Conservation (phyloP, 352 stramenopile species). For the Phytophthora podocarpi region DNA sequence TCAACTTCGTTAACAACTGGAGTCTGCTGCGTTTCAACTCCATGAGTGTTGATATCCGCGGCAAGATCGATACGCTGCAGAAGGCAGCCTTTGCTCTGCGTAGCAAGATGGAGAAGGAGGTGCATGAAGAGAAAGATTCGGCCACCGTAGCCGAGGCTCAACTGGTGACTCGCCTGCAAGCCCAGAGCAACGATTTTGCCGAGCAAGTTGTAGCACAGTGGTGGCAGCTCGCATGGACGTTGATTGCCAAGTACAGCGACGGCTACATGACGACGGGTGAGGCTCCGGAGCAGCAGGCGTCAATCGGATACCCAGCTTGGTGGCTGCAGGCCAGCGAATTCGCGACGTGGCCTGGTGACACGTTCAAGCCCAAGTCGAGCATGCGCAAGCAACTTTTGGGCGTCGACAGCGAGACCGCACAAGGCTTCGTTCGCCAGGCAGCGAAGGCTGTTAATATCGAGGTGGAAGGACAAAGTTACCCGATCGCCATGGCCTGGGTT, state of each 20-base stretch:
- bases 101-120: constrained; percentile 19
- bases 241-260: constrained; percentile 77
- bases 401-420: constrained; percentile 29
- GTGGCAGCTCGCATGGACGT: constrained; percentile 68
- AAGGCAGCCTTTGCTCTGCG: constrained; percentile 40
- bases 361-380: constrained; percentile 55
- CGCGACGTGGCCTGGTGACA: constrained; percentile 67
- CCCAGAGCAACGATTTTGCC: constrained; percentile 61
- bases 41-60: constrained; percentile 64
- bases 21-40: constrained; percentile 75
- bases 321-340: constrained; percentile 68
- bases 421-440: constrained; percentile 33
- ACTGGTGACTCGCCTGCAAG: constrained; percentile 36
- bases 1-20: constrained; percentile 91
- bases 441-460: constrained; percentile 3
- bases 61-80: constrained; percentile 46
- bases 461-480: constrained; percentile 5
- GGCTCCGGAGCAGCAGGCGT: constrained; percentile 40
- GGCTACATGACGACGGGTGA: constrained; percentile 78
- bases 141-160: constrained; percentile 4
- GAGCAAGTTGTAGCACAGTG: constrained; percentile 55
- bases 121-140: not conserved
- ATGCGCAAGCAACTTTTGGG: constrained; percentile 52
- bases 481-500: constrained; percentile 36
- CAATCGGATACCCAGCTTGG: constrained; percentile 66